A percentile compares a stretch with the other conserved stretches of the same genome.
Conservation (phyloP, 805 yeast species). For the Blastobotrys peoriensis region DNA sequence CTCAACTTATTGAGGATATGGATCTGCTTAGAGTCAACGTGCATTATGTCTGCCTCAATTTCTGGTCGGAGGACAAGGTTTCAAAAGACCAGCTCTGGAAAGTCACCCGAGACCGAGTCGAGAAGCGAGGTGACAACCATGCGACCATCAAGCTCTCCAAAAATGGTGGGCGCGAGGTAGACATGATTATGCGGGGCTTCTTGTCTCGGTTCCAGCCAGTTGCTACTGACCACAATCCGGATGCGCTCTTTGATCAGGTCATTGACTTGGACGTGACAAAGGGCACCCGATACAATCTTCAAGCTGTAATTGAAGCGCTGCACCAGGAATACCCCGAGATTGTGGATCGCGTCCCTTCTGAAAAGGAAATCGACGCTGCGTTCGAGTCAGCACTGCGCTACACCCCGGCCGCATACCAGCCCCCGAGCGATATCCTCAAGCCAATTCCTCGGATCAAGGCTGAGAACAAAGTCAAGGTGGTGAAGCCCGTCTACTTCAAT, state of each 20-base stretch:
- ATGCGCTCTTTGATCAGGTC: constrained; percentile 56
- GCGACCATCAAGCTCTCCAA: constrained; percentile 57
- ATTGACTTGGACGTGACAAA: constrained; percentile 49
- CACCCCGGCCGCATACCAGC: constrained; percentile 26
- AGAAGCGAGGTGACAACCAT: constrained; percentile 77
- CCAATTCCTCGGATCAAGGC: background rate
- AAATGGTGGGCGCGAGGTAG: constrained; percentile 45
- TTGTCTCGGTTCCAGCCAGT: constrained; percentile 62
- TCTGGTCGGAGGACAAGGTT: constrained; percentile 36
- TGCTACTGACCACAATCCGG: constrained; percentile 45
- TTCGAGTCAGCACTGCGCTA: constrained; percentile 48
- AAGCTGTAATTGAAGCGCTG: constrained; percentile 37
- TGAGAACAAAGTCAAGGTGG: constrained; percentile 13
- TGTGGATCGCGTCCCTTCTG: constrained; percentile 37
- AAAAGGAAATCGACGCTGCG: constrained; percentile 39
- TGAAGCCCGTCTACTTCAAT: constrained; percentile 37
- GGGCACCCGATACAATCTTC: constrained; percentile 48
- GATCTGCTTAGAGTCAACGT: constrained; percentile 16
- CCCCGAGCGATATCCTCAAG: background rate
- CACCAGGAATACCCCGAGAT: constrained; percentile 40
- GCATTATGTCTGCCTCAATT: constrained; percentile 63
- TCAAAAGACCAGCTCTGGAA: constrained; percentile 38
- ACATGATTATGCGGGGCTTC: constrained; percentile 68
- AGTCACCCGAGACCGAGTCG: constrained; percentile 54
- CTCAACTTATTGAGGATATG: constrained; percentile 50